phyloP scores from a whole-genome alignment of 768 basidiomycete species.

The Termitomyces sp. region DNA sequence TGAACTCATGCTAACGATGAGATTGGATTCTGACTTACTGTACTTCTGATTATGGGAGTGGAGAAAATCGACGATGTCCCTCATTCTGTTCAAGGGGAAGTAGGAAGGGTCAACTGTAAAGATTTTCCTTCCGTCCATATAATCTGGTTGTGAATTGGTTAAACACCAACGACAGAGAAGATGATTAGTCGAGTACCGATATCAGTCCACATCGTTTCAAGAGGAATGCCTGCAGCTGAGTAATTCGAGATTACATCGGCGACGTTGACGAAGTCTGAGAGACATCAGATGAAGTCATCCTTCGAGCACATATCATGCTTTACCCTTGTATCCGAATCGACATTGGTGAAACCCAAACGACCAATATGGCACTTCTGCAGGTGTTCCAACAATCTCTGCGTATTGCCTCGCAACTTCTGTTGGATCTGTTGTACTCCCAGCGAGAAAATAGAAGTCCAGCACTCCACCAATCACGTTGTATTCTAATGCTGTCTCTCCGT shows the following conservation, averaged over 20 bases:
- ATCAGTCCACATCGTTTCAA: conserved; percentile 80
- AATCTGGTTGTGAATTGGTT: conserved; percentile 35
- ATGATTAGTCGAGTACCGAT: conserved; percentile 37
- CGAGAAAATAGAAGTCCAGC: conserved; percentile 74
- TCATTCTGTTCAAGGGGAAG: conserved; percentile 59
- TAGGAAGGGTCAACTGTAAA: conserved; percentile 68
- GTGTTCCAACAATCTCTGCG: conserved; percentile 56
- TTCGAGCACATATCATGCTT: neutral
- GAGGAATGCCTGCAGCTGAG: conserved; percentile 53
- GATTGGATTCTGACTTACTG: conserved; percentile 27
- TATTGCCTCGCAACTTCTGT: conserved; percentile 62
- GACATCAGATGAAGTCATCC: neutral
- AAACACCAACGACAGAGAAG: neutral
- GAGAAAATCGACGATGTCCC: conserved; percentile 59
- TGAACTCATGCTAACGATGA: neutral
- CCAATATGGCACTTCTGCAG: conserved; percentile 76
- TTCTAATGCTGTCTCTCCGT: conserved; percentile 44
- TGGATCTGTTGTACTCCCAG: conserved; percentile 58
- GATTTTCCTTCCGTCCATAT: conserved; percentile 62
- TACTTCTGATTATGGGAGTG: conserved; percentile 56
- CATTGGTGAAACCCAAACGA: conserved; percentile 70
- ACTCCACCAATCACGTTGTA: conserved; percentile 78
- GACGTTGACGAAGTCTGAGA: conserved; percentile 55
- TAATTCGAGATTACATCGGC: conserved; percentile 60
- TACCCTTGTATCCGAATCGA: conserved; percentile 62